Evolutionary conservation across 306 rosid species (phyloP).

Genomic region (Sicyos edulis): DNA sequence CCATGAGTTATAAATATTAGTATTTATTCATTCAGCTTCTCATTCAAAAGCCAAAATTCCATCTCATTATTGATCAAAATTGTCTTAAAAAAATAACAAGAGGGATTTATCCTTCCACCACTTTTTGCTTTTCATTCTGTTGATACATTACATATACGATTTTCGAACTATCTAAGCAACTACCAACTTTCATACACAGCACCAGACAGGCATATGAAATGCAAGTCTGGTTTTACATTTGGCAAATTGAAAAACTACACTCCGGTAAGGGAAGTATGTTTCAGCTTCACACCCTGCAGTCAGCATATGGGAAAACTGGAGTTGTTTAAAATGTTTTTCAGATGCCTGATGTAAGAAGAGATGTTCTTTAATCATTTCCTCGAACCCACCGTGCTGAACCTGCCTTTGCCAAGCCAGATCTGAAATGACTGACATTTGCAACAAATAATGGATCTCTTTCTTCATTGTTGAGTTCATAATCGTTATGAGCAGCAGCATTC

Average conservation of each 20-base stretch:
- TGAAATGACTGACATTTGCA: conserved; percentile 86
- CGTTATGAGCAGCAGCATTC: conserved; percentile 27
- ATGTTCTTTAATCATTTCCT: conserved; percentile 39
- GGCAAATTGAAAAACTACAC: conserved; percentile 9
- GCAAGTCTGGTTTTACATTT: not conserved
- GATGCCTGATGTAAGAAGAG: conserved; percentile 21
- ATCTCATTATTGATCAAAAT: conserved; percentile 13
- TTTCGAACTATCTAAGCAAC: conserved; percentile 19
- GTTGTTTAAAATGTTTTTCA: not conserved
- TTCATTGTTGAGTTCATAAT: conserved; percentile 36
- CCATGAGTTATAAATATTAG: not conserved
- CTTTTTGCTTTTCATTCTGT: conserved; percentile 13
- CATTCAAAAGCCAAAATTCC: not conserved
- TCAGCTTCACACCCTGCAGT: not conserved
- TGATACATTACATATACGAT: conserved; percentile 1
- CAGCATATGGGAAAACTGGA: not conserved
- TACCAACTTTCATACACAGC: conserved; percentile 5
- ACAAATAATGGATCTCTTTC: conserved; percentile 93
- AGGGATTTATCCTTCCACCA: conserved; percentile 7
- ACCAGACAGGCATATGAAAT: not conserved
- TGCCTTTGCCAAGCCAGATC: conserved; percentile 59
- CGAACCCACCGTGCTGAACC: conserved; percentile 60
- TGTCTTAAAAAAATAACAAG: conserved; percentile 11
- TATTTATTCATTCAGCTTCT: not conserved
- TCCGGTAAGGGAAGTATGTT: conserved; percentile 9